Percentiles rank a stretch among this genome's conserved stretches.
Conservation (phyloP, 208 protist genomes). For the Crithidia thermophila region DNA sequence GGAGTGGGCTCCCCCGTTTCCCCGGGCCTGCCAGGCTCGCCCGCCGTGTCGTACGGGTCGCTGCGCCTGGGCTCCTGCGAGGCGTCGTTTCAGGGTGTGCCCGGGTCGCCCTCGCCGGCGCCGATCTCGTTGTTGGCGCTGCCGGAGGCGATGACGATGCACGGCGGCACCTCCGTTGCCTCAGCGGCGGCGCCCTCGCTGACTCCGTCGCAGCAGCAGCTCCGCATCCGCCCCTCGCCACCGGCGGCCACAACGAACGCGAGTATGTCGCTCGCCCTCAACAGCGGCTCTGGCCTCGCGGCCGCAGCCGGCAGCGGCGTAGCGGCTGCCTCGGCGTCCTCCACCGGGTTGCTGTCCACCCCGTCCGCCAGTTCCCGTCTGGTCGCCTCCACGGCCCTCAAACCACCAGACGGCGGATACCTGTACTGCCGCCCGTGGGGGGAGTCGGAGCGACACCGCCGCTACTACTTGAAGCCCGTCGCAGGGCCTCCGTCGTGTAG, state of each 20-base stretch:
- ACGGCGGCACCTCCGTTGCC: too few relatives aligned
- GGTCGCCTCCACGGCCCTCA: neutral
- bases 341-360: neutral
- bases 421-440: slow-evolving; percentile 34
- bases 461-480: slow-evolving; percentile 24
- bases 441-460: slow-evolving; percentile 7
- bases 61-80: slow-evolving; percentile 1
- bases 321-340: neutral
- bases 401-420: slow-evolving; percentile 13
- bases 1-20: neutral
- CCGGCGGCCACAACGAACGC: too few relatives aligned
- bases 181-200: too few relatives aligned
- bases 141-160: neutral
- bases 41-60: slow-evolving; percentile 3
- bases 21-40: slow-evolving; percentile 3
- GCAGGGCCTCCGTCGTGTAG: neutral
- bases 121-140: neutral
- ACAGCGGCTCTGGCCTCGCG: too few relatives aligned
- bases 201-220: too few relatives aligned
- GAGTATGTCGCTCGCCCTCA: too few relatives aligned
- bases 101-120: neutral
- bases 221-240: too few relatives aligned
- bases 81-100: neutral
- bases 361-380: neutral
- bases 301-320: too few relatives aligned